phyloP scores from a whole-genome alignment of 2,329 filamentous ascomycete genomes.

The Esteya vermicola region DNA sequence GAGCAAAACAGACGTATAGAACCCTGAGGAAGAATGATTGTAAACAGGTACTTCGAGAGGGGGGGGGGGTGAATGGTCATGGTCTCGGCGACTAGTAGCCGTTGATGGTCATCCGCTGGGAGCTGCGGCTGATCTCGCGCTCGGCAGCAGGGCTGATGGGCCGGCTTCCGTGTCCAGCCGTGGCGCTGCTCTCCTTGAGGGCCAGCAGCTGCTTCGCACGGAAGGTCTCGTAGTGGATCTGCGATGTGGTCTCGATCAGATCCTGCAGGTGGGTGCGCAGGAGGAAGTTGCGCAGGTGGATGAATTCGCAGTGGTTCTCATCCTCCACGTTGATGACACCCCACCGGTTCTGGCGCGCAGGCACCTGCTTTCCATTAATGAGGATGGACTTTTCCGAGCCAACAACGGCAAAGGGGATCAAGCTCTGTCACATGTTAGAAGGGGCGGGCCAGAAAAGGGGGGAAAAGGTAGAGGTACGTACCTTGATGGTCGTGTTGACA shows the following conservation, averaged over 20 bases:
- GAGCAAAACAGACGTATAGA: neutral
- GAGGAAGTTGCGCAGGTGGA: slow-evolving; percentile 96
- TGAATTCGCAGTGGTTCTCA: slow-evolving; percentile 98
- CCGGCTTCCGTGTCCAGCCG: slow-evolving; percentile 58
- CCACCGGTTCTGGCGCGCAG: slow-evolving; percentile 97
- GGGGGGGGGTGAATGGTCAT: no score
- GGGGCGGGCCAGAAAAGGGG: neutral
- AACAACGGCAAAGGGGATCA: slow-evolving; percentile 94
- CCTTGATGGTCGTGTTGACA: slow-evolving; percentile 94
- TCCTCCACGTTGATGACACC: slow-evolving; percentile 99
- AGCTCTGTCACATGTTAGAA: slow-evolving; percentile 39
- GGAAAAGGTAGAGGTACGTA: slow-evolving; percentile 22
- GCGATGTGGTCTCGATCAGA: slow-evolving; percentile 95
- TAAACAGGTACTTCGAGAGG: neutral
- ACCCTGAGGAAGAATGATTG: neutral
- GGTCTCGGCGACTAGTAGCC: slow-evolving; percentile 57
- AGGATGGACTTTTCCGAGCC: slow-evolving; percentile 97
- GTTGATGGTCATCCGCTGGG: slow-evolving; percentile 97
- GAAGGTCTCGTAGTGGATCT: slow-evolving; percentile 99
- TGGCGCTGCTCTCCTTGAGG: slow-evolving; percentile 93
- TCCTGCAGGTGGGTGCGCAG: slow-evolving; percentile 97
- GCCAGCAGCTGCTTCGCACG: slow-evolving; percentile 96
- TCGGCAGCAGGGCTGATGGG: slow-evolving; percentile 94
- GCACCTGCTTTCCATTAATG: slow-evolving; percentile 92
- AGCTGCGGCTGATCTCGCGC: slow-evolving; percentile 90